phyloP scores from a whole-genome alignment of 73 alveolate genomes.

The Paraurostyla sp. region DNA sequence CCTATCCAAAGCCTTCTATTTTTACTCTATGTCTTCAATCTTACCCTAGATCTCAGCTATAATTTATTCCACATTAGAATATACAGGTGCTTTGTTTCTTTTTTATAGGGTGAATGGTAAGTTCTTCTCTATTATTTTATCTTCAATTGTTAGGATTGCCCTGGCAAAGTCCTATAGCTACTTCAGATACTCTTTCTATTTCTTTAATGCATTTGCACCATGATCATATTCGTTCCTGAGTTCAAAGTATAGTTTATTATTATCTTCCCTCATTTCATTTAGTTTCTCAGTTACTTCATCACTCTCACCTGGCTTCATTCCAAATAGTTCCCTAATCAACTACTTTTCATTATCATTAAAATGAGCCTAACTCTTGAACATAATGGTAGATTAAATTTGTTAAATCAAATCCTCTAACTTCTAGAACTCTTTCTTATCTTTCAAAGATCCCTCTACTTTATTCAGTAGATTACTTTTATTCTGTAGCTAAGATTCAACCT shows the following conservation, averaged over 20 bases:
- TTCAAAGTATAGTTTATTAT: not conserved
- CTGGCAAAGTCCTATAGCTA: conserved; percentile 26
- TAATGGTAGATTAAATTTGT: not conserved
- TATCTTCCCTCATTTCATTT: conserved; percentile 37
- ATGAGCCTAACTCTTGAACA: conserved; percentile 1
- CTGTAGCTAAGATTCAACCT: not conserved
- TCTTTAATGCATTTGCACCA: conserved; percentile 19
- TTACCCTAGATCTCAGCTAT: conserved; percentile 1
- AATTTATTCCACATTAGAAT: conserved; percentile 19
- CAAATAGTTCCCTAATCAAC: conserved; percentile 22
- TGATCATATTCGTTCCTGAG: conserved; percentile 32
- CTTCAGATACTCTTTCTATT: conserved; percentile 21
- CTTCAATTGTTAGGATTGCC: conserved; percentile 30
- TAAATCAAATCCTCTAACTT: conserved; percentile 11
- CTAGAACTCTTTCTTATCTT: conserved; percentile 46
- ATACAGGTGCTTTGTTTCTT: conserved; percentile 44
- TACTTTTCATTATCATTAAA: not conserved
- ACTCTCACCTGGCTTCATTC: conserved; percentile 30
- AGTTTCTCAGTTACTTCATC: conserved; percentile 14
- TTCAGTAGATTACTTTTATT: not conserved
- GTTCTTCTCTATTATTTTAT: conserved; percentile 6
- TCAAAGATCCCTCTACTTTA: not conserved
- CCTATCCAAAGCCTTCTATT: conserved; percentile 23
- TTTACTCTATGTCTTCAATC: not conserved
- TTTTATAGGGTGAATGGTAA: conserved; percentile 1